Evolutionary conservation across 768 basidiomycete species (phyloP).

Genomic region (Gautieria morchelliformis): DNA sequence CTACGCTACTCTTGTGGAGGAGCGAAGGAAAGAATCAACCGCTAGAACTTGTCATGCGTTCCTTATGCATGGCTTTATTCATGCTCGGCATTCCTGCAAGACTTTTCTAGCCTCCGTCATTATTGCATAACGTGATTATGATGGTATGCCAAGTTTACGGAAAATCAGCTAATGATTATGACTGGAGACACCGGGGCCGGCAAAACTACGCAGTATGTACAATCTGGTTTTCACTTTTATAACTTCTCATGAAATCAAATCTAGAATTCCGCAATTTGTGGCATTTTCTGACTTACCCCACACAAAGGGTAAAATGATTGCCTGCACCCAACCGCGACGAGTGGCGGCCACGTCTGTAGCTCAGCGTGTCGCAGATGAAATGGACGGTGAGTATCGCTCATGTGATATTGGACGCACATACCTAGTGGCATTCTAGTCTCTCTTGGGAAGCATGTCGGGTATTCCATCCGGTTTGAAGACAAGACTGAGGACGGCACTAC

Average conservation of each 20-base stretch:
- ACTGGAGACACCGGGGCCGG: slow-evolving; percentile 93
- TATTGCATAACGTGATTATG: slow-evolving; percentile 13
- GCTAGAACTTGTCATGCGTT: too few relatives aligned
- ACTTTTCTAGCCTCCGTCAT: slow-evolving; percentile 14
- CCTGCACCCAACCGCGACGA: slow-evolving; percentile 93
- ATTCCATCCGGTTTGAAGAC: slow-evolving; percentile 98
- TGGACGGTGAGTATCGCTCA: slow-evolving; percentile 82
- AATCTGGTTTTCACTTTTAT: background rate
- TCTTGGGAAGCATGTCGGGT: slow-evolving; percentile 92
- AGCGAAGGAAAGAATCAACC: too few relatives aligned
- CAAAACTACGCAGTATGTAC: slow-evolving; percentile 84
- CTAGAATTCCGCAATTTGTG: slow-evolving; percentile 93
- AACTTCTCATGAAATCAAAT: slow-evolving; percentile 12
- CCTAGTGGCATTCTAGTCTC: slow-evolving; percentile 43
- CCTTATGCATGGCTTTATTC: background rate
- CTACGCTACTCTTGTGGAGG: too few relatives aligned
- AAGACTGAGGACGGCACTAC: slow-evolving; percentile 86
- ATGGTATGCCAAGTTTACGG: slow-evolving; percentile 42
- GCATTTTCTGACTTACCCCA: slow-evolving; percentile 91
- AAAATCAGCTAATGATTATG: slow-evolving; percentile 83
- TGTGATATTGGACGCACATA: background rate
- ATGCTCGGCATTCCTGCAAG: slow-evolving; percentile 3
- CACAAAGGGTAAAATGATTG: slow-evolving; percentile 80
- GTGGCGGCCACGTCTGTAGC: slow-evolving; percentile 98
- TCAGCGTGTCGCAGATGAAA: slow-evolving; percentile 96